Conservation (phyloP, 345 rosid genomes). For the Carallia brachiata region DNA sequence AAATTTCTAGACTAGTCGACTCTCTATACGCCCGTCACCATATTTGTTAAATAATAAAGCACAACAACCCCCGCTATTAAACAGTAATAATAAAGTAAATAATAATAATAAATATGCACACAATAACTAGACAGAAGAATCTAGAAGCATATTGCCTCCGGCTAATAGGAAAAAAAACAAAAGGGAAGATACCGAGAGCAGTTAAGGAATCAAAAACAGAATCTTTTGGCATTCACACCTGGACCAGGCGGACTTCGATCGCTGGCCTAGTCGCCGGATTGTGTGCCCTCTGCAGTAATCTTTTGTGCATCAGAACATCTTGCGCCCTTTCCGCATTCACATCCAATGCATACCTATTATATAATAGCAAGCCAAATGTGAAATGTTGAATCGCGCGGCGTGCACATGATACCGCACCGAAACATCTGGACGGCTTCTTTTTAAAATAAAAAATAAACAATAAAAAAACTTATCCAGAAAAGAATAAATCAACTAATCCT, state of each 20-base stretch:
- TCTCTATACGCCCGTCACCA: too few species aligned
- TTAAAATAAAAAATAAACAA: too few species aligned
- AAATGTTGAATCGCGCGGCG: too few species aligned
- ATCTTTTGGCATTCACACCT: constrained; percentile 31
- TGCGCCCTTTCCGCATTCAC: constrained; percentile 60
- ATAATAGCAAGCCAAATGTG: background rate
- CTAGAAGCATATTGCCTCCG: constrained; percentile 7
- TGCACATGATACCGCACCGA: too few species aligned
- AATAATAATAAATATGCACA: background rate
- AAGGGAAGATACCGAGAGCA: constrained; percentile 1
- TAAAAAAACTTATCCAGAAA: too few species aligned
- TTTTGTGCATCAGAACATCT: constrained; percentile 68
- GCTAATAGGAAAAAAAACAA: constrained; percentile 9
- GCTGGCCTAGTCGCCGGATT: constrained; percentile 54
- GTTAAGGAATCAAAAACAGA: constrained; percentile 7
- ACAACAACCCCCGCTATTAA: background rate
- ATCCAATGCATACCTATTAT: constrained; percentile 57
- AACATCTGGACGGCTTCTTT: too few species aligned
- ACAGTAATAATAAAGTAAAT: constrained; percentile 9
- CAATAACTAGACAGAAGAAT: background rate
- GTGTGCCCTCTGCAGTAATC: constrained; percentile 47
- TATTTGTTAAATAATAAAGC: background rate
- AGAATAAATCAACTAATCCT: too few species aligned
- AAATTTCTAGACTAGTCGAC: too few species aligned
- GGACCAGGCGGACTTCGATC: constrained; percentile 57